Base-by-base conservation (phyloP, 495 filamentous ascomycete species). In the Penicillium herquei region DNA sequence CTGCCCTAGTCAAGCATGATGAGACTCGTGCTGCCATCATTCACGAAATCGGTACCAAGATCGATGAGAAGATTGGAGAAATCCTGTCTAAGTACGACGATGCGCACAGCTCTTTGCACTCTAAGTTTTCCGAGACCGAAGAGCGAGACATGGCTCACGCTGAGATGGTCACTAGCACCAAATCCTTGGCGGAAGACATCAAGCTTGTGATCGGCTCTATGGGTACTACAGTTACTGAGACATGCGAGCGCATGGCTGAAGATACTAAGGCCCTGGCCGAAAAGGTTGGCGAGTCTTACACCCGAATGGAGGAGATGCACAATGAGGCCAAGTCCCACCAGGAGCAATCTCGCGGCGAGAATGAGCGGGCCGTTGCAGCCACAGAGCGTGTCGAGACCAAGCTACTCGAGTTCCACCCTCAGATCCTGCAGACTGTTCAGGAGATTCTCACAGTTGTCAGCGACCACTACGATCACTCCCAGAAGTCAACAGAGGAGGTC, bases 41-140 rank as follows among this genome's bases (percentile, higher is more conserved):
- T 33, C 71, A 77, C 14, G 81, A 85, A 43, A 61, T 87, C 2
- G 71, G 75, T 1, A 69, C 70, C 41, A 95, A 91, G 73, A 78
- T 96, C 26, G 91, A 93, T 49, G 87, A 89, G 63, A 85, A 86
- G 57, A 88, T 96, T 63, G 80, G 79, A 45, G 85, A 89, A 56
- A 75, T 96, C 17, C 79, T 94, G 65, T 74, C 78, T 33, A 94
- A 92, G 65, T 92, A 93, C 62, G 90, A 96, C 37, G 89, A 94
- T 44, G 84, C 87, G 43, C 88, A 92, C 63, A 64, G 80, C 12
- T 77, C 81, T 6, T 79, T 87, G 30, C 87, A 92, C 37, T 84
- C 86, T 39, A 88, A 87, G 53, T 81, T 85, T 12, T 84, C 81
- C 18, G 81, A 84, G 51, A 78, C 83, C 40, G 88, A 88, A 51